Conservation (phyloP, 176 grass and related monocot species). For the Phragmites australis region DNA sequence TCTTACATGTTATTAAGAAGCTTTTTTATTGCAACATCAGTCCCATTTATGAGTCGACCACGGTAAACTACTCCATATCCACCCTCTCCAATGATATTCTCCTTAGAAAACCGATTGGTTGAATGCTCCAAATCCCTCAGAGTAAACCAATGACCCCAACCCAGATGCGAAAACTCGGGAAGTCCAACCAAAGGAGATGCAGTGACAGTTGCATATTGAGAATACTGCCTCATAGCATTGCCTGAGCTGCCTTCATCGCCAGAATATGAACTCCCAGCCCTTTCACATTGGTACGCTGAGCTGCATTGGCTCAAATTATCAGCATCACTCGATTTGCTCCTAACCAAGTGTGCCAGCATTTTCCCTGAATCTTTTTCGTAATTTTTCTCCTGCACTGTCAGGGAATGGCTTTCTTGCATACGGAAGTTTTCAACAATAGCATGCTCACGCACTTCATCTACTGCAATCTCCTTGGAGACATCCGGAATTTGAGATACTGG, state of each 20-base stretch:
- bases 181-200: constrained; percentile 54
- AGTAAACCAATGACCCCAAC: constrained; percentile 55
- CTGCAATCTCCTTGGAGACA: constrained; percentile 75
- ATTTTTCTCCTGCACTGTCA: constrained; percentile 36
- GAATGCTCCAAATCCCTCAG: constrained; percentile 29
- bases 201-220: constrained; percentile 37
- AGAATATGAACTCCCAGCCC: constrained; percentile 54
- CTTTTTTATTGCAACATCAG: constrained; percentile 33
- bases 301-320: constrained; percentile 68
- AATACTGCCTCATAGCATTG: constrained; percentile 33
- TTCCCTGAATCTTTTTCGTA: constrained; percentile 7
- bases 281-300: constrained; percentile 62
- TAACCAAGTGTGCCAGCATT: constrained; percentile 33
- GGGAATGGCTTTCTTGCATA: constrained; percentile 31
- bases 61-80: constrained; percentile 32
- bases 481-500: constrained; percentile 71
- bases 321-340: constrained; percentile 53
- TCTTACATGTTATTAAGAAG: constrained; percentile 41
- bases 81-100: constrained; percentile 32
- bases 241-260: constrained; percentile 51
- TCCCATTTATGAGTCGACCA: constrained; percentile 29
- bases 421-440: constrained; percentile 41
- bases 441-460: constrained; percentile 53
- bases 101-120: constrained; percentile 33
- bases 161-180: constrained; percentile 60